These are phyloP conservation scores for Postia placenta DNA, from an alignment of 768 basidiomycete genomes.

Conservation along the genomic window DNA sequence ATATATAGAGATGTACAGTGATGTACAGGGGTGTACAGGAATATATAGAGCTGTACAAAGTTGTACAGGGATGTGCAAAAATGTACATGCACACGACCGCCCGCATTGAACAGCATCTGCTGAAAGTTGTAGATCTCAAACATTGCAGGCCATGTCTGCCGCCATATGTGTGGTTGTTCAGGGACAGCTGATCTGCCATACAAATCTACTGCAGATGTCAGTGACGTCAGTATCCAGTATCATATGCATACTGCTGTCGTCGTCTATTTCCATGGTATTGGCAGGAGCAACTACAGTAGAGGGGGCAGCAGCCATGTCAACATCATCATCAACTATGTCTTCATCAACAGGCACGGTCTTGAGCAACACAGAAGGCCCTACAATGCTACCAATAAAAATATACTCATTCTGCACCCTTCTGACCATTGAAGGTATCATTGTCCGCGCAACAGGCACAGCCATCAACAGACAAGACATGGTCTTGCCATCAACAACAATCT, in stretches of 20 bases:
- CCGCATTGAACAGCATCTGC: no score
- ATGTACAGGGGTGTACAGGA: no score
- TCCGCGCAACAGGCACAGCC: slow-evolving; percentile 54
- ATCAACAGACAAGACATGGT: slow-evolving; percentile 59
- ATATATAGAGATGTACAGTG: no score
- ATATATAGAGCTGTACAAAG: no score
- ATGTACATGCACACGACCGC: no score
- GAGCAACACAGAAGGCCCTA: slow-evolving; percentile 78
- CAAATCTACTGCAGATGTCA: slow-evolving; percentile 41
- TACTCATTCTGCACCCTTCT: slow-evolving; percentile 41
- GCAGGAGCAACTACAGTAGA: slow-evolving; percentile 44
- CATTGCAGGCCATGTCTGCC: no score
- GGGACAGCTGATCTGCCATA: slow-evolving; percentile 42
- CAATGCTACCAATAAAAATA: slow-evolving; percentile 74
- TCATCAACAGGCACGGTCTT: slow-evolving; percentile 60
- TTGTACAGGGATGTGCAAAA: no score
- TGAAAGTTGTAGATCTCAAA: no score
- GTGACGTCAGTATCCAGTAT: no score
- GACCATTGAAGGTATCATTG: slow-evolving; percentile 56
- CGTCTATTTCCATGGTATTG: slow-evolving; percentile 69
- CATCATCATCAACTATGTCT: slow-evolving; percentile 43
- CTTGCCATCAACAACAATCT: slow-evolving; percentile 70
- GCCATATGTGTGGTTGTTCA: slow-evolving; percentile 29
- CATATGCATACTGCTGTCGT: slow-evolving; percentile 70
- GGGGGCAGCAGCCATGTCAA: slow-evolving; percentile 33